Evolutionary conservation across 176 grass and related monocot species (phyloP), one percentile per base, ranked within the genome.

Genomic region (Rhynchospora breviuscula): DNA sequence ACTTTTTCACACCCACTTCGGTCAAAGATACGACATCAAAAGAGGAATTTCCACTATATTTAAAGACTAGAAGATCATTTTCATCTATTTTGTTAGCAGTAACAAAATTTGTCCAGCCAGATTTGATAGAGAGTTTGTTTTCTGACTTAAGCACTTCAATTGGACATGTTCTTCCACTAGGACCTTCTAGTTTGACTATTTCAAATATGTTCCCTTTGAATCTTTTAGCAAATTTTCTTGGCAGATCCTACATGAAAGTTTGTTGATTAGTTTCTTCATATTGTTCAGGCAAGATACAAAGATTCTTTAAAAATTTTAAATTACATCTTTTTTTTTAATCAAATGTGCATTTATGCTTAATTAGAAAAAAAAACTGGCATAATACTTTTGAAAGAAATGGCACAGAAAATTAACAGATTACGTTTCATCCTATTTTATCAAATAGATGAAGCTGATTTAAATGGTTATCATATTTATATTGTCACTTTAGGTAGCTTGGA

Each of bases 1-100:
- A 58, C 49, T 81, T 94, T 92, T 80, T 86, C 88, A 8, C 84
- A 92, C 2, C 90, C 90, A 74, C n/a, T 80, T 10, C 23, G 56
- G 7, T 88, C 86, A 3, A 91, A 94, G 53, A 92, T 86, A 68
- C 0, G 6, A 94, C 85, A 40, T 90, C 48, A 85, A 92, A 92
- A 60, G 54, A 84, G n/a, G 57, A 84, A 7, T 14, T 78, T 23
- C 80, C 80, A 1, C n/a, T 69, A 86, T 80, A 92, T 49, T 64
- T 79, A 83, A 91, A 92, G 58, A 94, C 4, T 33, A 94, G 62
- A 18, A 86, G 31, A 22, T 92, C 92, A 48, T 89, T 87, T 59
- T 84, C 80, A 65, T 79, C 67, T 64, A 90, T 1, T 7, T 70
- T 51, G 63, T 94, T 86, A 73, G 60, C 87, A 84, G 64, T 85